Percentiles rank a stretch among this genome's conserved stretches.
Evolutionary conservation across 1,284 basidiomycete genomes (phyloP).

Genomic region (Trametes polyzona): DNA sequence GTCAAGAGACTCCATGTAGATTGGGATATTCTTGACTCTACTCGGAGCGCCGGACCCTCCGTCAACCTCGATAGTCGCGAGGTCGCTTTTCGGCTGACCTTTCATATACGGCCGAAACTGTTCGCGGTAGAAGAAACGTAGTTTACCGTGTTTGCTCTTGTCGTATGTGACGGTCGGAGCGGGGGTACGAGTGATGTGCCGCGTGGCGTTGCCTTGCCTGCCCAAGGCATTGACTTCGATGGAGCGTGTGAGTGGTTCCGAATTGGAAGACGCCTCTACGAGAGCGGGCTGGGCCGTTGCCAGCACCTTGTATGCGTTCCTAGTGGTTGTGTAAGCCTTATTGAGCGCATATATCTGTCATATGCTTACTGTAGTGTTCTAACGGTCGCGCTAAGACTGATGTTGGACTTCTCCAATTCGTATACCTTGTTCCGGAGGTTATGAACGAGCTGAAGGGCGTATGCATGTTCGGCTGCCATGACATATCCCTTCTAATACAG

Average conservation of each 20-base stretch:
- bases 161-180: not conserved
- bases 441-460: too few relatives aligned
- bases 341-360: not conserved
- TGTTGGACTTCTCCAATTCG: not conserved
- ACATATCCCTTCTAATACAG: too few relatives aligned
- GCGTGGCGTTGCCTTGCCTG: too few relatives aligned
- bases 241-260: not conserved
- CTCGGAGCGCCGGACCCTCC: not conserved
- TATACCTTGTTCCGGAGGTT: not conserved
- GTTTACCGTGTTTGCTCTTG: not conserved
- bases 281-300: not conserved
- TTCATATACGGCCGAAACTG: not conserved
- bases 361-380: not conserved
- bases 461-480: too few relatives aligned
- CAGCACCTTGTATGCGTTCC: not conserved
- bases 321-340: too few relatives aligned
- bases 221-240: too few relatives aligned
- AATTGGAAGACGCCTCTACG: not conserved
- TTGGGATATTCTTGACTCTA: not conserved
- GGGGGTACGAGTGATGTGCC: too few relatives aligned
- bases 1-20: not conserved
- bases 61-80: not conserved
- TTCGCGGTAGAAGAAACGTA: not conserved
- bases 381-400: not conserved
- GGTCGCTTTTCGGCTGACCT: not conserved